These are phyloP conservation scores for Tetrapisispora pingtungensis DNA, from an alignment of 805 yeast genomes.

Conservation along the genomic window DNA sequence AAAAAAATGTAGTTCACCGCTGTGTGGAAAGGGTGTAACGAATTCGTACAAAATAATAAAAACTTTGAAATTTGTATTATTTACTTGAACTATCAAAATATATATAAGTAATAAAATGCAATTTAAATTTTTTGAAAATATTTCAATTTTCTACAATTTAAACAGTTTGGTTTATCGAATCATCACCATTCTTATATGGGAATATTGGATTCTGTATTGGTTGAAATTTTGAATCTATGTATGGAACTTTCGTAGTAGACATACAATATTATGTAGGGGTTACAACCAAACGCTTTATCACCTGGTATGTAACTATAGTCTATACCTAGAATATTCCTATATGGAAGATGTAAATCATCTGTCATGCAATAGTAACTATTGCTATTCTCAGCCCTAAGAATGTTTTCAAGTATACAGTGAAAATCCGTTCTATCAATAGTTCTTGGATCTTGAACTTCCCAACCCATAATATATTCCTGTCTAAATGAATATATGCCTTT, in stretches of 20 bases:
- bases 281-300: constrained; percentile 4
- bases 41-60: neutral
- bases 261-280: constrained; percentile 12
- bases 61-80: too few relatives aligned
- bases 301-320: constrained; percentile 15
- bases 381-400: neutral
- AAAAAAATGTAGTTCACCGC: too few relatives aligned
- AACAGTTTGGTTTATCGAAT: too few relatives aligned
- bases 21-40: too few relatives aligned
- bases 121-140: too few relatives aligned
- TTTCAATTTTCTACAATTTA: too few relatives aligned
- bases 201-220: neutral
- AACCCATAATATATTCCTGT: constrained; percentile 23
- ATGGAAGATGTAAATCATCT: constrained; percentile 16
- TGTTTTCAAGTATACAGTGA: constrained; percentile 4
- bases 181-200: neutral
- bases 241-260: constrained; percentile 2
- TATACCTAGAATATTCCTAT: constrained; percentile 13
- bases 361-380: constrained; percentile 7
- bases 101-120: too few relatives aligned
- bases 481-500: constrained; percentile 23
- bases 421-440: constrained; percentile 1
- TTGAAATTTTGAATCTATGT: neutral
- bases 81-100: too few relatives aligned
- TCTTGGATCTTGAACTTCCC: constrained; percentile 16